Base-by-base conservation (phyloP, 805 yeast species). In the Sporopachydermia quercuum region DNA sequence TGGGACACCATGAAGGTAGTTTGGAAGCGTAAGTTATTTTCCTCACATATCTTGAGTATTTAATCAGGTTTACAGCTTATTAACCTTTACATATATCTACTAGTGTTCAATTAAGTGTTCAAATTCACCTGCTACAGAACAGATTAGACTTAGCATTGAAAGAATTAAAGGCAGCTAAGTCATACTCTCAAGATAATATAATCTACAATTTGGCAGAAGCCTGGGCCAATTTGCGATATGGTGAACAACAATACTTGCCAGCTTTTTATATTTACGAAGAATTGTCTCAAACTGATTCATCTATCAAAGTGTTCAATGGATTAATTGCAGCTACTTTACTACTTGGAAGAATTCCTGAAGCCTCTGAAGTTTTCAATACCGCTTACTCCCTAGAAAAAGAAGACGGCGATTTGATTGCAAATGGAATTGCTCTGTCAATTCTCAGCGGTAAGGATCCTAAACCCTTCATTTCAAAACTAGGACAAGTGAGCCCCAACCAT, bases 331-430 rank as follows among this genome's bases (percentile, higher is more conserved):
- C 86, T 43, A 85, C 87, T 45, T 60, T 87, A 49, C 85, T 83
- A 61, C 70, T 85, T 55, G 74, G 76, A 39, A 81, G 87, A 52
- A 63, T 74, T 41, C 89, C 87, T 2, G 96, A 89, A 60, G 87
- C 95, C 5, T 70, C 71, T 43, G 83, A 82, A 45, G 63, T 60
- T 8, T 40, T 64, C 18, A 38, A 46, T 34, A 52, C 63, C 23
- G 66, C 71, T n/a, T 60, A 63, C n/a, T 62, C 60, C 43, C 54
- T 61, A 36, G 63, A 55, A 14, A 48, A 59, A 6, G 58, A 58
- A 37, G 48, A 56, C 30, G 57, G 63, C 19, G 61, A 60, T 14
- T 64, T 60, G 33, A 58, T 67, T 44, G 81, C 85, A 37, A 76
- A 79, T 53, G 68, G 76, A 52, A 73, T 82, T 43, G 68, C 85